Conservation (phyloP, 2,329 filamentous ascomycete genomes). For the Ophiostoma sp. region DNA sequence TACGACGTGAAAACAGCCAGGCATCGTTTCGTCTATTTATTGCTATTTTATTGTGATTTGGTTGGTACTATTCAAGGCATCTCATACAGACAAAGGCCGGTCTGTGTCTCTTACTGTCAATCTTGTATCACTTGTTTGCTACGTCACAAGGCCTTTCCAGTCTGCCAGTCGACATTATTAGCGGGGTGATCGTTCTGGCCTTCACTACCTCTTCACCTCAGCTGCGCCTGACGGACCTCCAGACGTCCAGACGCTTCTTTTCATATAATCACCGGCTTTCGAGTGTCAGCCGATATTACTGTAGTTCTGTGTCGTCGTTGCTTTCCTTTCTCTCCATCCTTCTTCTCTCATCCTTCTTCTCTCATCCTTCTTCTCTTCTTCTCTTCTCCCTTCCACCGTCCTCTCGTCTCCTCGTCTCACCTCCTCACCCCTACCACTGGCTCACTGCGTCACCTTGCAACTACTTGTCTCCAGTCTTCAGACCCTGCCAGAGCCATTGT, state of each 20-base stretch:
- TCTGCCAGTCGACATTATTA: too few relatives aligned
- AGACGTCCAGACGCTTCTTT: too few relatives aligned
- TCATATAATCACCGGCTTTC: too few relatives aligned
- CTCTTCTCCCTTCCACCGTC: not conserved
- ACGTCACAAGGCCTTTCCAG: too few relatives aligned
- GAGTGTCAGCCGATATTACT: too few relatives aligned
- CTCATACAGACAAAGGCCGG: not conserved
- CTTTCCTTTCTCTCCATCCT: too few relatives aligned
- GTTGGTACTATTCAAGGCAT: not conserved
- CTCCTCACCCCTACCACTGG: not conserved
- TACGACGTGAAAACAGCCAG: not conserved
- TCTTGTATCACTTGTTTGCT: too few relatives aligned
- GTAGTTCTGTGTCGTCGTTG: too few relatives aligned
- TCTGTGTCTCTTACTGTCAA: too few relatives aligned
- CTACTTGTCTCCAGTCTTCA: not conserved
- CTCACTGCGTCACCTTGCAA: not conserved
- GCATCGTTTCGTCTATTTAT: not conserved
- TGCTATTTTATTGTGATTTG: not conserved
- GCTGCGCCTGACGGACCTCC: too few relatives aligned
- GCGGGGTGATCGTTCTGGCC: too few relatives aligned
- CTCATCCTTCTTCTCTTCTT: not conserved
- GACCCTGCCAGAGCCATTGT: not conserved
- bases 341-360: not conserved
- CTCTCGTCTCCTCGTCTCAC: not conserved
- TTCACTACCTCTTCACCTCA: too few relatives aligned